Base-by-base conservation (phyloP, 176 grass and related monocot genomes). In the Saccharum officinarum region DNA sequence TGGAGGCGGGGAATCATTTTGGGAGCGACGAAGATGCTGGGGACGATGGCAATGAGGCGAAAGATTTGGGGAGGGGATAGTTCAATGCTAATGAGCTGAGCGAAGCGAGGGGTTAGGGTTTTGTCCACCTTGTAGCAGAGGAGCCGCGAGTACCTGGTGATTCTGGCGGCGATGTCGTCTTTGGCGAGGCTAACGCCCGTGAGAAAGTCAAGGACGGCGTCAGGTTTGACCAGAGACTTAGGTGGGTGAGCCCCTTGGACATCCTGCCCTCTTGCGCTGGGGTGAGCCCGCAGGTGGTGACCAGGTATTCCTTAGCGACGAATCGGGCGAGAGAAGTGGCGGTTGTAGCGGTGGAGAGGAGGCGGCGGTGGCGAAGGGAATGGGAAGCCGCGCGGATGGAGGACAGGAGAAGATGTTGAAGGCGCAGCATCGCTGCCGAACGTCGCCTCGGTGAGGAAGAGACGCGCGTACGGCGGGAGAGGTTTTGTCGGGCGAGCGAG, bases 231-330 rank as follows among this genome's bases (percentile, higher is more conserved):
- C 28, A 1, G 28, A 28, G 28, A 28, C 28, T 28, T 28, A 28
- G 28, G 28, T 28, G 28, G 28, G 28, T 28, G 28, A 28, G 86
- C 86, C 28, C 28, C 28, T 28, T 28, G 28, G 28, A 28, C 28
- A 28, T 28, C 28, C 28, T 28, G 28, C 28, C 28, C 28, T 28
- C 28, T 10, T 80, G 63, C 7, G 82, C 23, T 3, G 20, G 60
- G 2, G 86, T 85, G 64, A 88, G 75, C 31, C 86, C 70, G 69
- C 78, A 92, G 38, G 28, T 57, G 76, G 34, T n/a, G 50, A 85
- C 47, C 28, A 91, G 89, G 47, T 77, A 88, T 3, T 88, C 70
- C 71, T 46, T 64, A 49, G 80, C 69, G 47, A 46, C 67, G 85
- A 82, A 68, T 17, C 8, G 4, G 9, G 22, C 22, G 54, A 28